Evolutionary conservation across 1,284 basidiomycete species (phyloP).

Genomic region (Paramarasmius palmivorus): DNA sequence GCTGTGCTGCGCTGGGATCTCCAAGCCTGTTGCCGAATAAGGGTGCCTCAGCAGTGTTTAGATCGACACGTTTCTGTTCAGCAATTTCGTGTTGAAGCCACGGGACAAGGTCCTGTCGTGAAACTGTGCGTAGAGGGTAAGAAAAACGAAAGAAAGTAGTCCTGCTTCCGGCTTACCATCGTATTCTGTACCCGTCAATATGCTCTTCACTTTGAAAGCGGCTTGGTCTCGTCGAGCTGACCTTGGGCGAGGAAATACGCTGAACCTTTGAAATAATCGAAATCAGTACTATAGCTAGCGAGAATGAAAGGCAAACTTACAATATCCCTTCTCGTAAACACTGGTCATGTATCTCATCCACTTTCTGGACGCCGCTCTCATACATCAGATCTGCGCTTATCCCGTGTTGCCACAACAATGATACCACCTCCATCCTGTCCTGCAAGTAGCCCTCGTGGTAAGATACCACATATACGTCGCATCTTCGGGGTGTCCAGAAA

Average conservation of each 20-base stretch:
- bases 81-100: conserved; percentile 78
- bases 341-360: conserved; percentile 65
- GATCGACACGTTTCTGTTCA: conserved; percentile 75
- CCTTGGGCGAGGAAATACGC: conserved; percentile 67
- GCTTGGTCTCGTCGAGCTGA: conserved; percentile 56
- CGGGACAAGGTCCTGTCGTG: conserved; percentile 67
- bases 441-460: conserved; percentile 75
- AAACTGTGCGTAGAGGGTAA: conserved; percentile 38
- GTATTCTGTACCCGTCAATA: conserved; percentile 71
- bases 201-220: conserved; percentile 81
- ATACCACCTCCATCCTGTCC: conserved; percentile 77
- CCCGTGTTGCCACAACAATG: conserved; percentile 77
- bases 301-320: conserved; percentile 40
- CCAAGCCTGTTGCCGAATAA: conserved; percentile 33
- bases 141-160: neutral
- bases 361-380: conserved; percentile 62
- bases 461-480: conserved; percentile 83
- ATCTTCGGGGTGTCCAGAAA: conserved; percentile 83
- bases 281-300: conserved; percentile 10
- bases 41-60: conserved; percentile 57
- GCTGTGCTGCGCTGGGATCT: neutral
- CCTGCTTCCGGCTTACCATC: conserved; percentile 50
- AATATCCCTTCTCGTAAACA: conserved; percentile 78
- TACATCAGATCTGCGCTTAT: conserved; percentile 91
- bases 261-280: conserved; percentile 48